These are phyloP conservation scores for Annulohypoxylon stygium DNA, from an alignment of 495 filamentous ascomycete species.

Conservation along the genomic window DNA sequence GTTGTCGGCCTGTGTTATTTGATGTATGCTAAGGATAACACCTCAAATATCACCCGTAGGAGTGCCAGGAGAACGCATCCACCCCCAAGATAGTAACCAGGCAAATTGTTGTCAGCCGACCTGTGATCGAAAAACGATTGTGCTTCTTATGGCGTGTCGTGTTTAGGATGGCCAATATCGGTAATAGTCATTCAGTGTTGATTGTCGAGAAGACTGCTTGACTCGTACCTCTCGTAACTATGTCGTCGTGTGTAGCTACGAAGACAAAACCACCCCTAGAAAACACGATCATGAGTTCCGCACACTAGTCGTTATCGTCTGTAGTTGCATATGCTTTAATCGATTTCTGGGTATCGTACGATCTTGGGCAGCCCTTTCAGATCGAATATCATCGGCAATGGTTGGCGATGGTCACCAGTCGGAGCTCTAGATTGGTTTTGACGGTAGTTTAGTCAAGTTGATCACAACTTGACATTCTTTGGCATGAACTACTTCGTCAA, in stretches of 20 bases:
- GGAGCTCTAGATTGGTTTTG: background rate
- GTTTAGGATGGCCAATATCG: background rate
- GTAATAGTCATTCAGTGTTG: background rate
- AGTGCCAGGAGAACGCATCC: background rate
- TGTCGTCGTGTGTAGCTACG: background rate
- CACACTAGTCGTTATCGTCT: background rate
- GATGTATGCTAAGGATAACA: background rate
- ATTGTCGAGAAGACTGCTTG: background rate
- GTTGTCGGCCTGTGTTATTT: background rate
- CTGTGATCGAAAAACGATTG: background rate
- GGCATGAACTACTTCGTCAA: background rate
- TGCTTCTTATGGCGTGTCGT: background rate
- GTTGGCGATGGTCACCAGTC: background rate
- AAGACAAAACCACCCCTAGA: background rate
- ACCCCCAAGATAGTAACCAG: background rate
- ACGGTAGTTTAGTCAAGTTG: background rate
- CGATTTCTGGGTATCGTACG: background rate
- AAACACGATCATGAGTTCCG: background rate
- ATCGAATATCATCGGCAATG: background rate
- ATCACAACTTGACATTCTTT: background rate
- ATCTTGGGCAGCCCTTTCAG: background rate
- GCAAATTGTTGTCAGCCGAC: background rate
- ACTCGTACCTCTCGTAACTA: background rate
- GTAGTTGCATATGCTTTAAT: background rate
- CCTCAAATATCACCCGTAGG: background rate